These are phyloP conservation scores for Penicillium soppii DNA, from an alignment of 495 filamentous ascomycete genomes.

Conservation along the genomic window DNA sequence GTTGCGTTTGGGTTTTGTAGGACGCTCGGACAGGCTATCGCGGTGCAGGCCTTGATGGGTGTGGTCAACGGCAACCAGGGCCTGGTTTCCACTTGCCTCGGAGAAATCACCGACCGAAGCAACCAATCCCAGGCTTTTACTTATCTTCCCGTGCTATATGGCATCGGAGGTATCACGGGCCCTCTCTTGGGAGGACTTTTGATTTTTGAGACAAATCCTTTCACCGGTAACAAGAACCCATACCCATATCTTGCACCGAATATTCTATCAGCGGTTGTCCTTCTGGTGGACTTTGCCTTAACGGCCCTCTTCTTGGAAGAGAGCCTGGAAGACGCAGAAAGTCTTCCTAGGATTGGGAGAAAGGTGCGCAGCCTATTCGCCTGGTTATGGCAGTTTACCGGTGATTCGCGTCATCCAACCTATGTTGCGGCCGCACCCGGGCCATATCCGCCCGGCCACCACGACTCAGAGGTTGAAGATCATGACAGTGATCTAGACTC, in stretches of 20 bases:
- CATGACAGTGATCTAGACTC: slow-evolving; percentile 46
- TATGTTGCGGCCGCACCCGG: slow-evolving; percentile 47
- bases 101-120: slow-evolving; percentile 90
- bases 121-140: slow-evolving; percentile 92
- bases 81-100: slow-evolving; percentile 87
- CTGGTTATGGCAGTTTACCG: slow-evolving; percentile 75
- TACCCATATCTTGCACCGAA: slow-evolving; percentile 90
- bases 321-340: slow-evolving; percentile 72
- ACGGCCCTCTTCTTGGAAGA: slow-evolving; percentile 80
- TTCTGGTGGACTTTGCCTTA: slow-evolving; percentile 71
- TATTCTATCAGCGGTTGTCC: slow-evolving; percentile 65
- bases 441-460: slow-evolving; percentile 21
- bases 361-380: slow-evolving; percentile 59
- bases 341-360: slow-evolving; percentile 59
- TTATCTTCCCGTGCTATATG: slow-evolving; percentile 91
- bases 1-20: slow-evolving; percentile 83
- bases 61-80: slow-evolving; percentile 87
- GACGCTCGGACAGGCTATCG: slow-evolving; percentile 76
- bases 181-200: slow-evolving; percentile 86
- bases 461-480: slow-evolving; percentile 27
- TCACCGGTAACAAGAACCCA: slow-evolving; percentile 50
- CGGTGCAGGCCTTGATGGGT: slow-evolving; percentile 88
- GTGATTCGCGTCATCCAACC: slow-evolving; percentile 54
- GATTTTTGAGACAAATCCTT: slow-evolving; percentile 58
- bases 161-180: slow-evolving; percentile 88